Conservation (phyloP, 1,139 yeast species). For the Geotrichum fermentans region DNA sequence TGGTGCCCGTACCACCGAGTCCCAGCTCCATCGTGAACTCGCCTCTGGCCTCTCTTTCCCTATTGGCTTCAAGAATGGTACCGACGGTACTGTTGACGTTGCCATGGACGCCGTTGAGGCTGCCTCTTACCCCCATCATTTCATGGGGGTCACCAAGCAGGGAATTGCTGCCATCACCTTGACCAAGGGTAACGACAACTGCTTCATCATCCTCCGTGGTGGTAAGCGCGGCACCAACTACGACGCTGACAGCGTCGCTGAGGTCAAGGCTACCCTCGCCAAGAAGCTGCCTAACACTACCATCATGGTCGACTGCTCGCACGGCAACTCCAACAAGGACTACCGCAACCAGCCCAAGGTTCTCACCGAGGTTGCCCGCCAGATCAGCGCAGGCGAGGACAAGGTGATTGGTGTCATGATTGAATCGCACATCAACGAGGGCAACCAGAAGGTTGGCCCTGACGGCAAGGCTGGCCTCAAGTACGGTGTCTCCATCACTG, state of each 20-base stretch:
- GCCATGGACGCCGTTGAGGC: slow-evolving; percentile 94
- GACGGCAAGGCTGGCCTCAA: slow-evolving; percentile 65
- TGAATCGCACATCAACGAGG: slow-evolving; percentile 88
- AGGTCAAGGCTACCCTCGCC: slow-evolving; percentile 62
- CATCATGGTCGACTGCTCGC: slow-evolving; percentile 95
- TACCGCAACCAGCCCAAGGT: slow-evolving; percentile 93
- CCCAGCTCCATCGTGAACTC: slow-evolving; percentile 93
- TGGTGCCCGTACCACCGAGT: slow-evolving; percentile 98
- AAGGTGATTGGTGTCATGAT: slow-evolving; percentile 83
- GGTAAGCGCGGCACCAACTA: slow-evolving; percentile 92
- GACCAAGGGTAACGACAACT: slow-evolving; percentile 85
- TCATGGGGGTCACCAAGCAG: slow-evolving; percentile 93
- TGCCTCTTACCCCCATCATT: slow-evolving; percentile 88
- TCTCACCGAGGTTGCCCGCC: slow-evolving; percentile 70
- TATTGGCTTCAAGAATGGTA: slow-evolving; percentile 96
- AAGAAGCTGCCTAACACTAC: slow-evolving; percentile 38
- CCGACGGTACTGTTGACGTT: slow-evolving; percentile 90
- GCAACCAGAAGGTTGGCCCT: slow-evolving; percentile 76
- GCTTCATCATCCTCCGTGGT: slow-evolving; percentile 79
- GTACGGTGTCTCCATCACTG: slow-evolving; percentile 95
- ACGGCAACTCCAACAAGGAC: slow-evolving; percentile 92
- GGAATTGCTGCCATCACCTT: slow-evolving; percentile 95
- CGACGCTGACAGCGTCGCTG: slow-evolving; percentile 71
- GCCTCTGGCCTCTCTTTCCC: slow-evolving; percentile 98
- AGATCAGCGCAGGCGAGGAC: slow-evolving; percentile 69